Percentiles rank a stretch among this genome's conserved stretches.
Evolutionary conservation across 306 rosid species (phyloP).

Genomic region (Macrotyloma uniflorum): DNA sequence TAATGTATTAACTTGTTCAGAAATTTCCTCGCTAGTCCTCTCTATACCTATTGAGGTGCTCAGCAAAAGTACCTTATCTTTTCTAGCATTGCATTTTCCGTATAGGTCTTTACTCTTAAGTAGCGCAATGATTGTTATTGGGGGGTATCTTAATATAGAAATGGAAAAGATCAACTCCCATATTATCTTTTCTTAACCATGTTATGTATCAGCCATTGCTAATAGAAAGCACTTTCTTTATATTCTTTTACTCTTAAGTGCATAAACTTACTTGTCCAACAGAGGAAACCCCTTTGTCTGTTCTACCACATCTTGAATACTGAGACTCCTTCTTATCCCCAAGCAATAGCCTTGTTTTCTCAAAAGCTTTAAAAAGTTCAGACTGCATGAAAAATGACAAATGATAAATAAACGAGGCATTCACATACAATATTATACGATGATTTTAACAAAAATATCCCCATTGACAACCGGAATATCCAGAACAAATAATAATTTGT

Average conservation of each 20-base stretch:
- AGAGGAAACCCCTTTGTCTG: conserved; percentile 95
- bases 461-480: conserved; percentile 22
- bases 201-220: conserved; percentile 19
- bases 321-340: conserved; percentile 84
- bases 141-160: conserved; percentile 1
- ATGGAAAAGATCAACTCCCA: conserved; percentile 25
- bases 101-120: background rate
- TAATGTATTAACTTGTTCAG: background rate
- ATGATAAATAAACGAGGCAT: conserved; percentile 31
- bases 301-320: conserved; percentile 97
- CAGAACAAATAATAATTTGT: conserved; percentile 16
- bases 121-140: conserved; percentile 9
- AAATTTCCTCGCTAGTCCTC: background rate
- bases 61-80: conserved; percentile 1
- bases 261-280: conserved; percentile 87
- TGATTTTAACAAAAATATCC: conserved; percentile 7
- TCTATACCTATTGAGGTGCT: background rate
- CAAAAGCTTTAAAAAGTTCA: conserved; percentile 81
- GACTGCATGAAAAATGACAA: conserved; percentile 60
- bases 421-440: background rate
- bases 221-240: background rate
- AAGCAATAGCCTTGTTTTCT: conserved; percentile 71
- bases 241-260: background rate
- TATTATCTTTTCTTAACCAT: conserved; percentile 18
- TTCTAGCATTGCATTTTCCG: conserved; percentile 10